These are phyloP conservation scores for Punctularia strigosozonata DNA, from an alignment of 768 basidiomycete species.

Conservation along the genomic window DNA sequence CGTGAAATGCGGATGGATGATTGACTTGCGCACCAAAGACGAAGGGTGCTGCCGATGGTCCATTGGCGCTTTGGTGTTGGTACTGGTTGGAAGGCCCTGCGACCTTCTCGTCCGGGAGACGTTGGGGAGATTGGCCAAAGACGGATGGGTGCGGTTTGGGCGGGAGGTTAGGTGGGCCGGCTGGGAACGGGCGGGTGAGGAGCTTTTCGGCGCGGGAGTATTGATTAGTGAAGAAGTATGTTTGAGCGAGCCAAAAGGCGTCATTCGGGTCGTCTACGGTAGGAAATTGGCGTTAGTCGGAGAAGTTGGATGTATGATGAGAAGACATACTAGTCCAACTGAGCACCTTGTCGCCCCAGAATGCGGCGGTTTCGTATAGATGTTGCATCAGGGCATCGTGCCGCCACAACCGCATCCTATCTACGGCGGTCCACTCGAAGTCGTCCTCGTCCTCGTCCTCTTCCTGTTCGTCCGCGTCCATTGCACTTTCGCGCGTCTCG, in stretches of 20 bases:
- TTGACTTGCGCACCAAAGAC: too few species aligned
- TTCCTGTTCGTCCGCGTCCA: conserved; percentile 33
- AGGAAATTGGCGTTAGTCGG: conserved; percentile 1
- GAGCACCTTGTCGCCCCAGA: conserved; percentile 97
- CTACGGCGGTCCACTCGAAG: conserved; percentile 78
- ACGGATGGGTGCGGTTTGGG: conserved; percentile 17
- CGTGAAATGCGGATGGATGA: too few species aligned
- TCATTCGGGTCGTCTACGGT: conserved; percentile 84
- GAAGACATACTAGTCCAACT: conserved; percentile 76
- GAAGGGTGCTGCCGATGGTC: too few species aligned
- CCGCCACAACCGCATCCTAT: conserved; percentile 93
- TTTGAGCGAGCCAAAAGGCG: conserved; percentile 98
- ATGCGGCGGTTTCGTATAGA: conserved; percentile 91
- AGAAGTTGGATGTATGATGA: neutral
- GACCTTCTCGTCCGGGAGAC: too few species aligned
- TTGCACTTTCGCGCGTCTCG: too few species aligned
- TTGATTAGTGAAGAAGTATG: conserved; percentile 91
- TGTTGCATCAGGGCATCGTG: conserved; percentile 99
- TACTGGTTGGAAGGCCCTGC: too few species aligned
- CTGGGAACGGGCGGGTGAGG: conserved; percentile 78
- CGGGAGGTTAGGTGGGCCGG: conserved; percentile 27
- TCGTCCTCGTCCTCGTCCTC: conserved; percentile 46
- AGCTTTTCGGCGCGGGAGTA: conserved; percentile 91
- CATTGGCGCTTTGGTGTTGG: too few species aligned
- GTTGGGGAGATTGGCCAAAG: too few species aligned